A percentile compares a stretch with the other conserved stretches of the same genome.
Conservation (phyloP, 257 asterid genomes). For the Solanum paucissectum region DNA sequence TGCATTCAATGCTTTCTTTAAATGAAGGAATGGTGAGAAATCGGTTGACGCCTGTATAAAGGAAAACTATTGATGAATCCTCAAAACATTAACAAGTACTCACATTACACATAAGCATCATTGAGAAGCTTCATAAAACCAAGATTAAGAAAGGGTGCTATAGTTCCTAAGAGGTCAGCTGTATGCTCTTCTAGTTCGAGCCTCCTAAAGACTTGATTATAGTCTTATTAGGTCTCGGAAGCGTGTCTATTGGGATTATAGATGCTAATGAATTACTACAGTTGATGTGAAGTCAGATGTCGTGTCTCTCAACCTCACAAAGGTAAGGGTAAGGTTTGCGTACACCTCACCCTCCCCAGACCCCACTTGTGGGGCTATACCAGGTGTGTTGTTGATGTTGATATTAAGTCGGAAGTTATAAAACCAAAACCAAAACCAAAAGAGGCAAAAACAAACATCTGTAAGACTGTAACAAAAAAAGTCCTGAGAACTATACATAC, state of each 20-base stretch:
- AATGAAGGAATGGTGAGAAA: not conserved
- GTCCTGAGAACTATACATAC: conserved; percentile 20
- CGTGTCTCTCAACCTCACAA: not conserved
- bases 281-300: not conserved
- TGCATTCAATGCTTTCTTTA: not conserved
- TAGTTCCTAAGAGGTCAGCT: not conserved
- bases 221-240: not conserved
- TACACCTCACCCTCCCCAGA: not conserved
- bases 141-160: not conserved
- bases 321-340: not conserved
- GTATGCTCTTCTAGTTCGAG: not conserved
- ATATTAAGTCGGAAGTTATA: not conserved
- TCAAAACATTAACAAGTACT: not conserved
- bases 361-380: not conserved
- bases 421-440: not conserved
- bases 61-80: not conserved
- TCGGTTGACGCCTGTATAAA: not conserved
- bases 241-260: not conserved
- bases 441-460: not conserved
- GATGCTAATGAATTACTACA: not conserved
- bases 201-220: not conserved
- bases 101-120: not conserved
- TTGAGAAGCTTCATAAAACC: not conserved
- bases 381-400: not conserved
- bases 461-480: not conserved